Evolutionary conservation across 192 early-diverging fungal genomes (phyloP).

Genomic region (Backusella psychrophila): DNA sequence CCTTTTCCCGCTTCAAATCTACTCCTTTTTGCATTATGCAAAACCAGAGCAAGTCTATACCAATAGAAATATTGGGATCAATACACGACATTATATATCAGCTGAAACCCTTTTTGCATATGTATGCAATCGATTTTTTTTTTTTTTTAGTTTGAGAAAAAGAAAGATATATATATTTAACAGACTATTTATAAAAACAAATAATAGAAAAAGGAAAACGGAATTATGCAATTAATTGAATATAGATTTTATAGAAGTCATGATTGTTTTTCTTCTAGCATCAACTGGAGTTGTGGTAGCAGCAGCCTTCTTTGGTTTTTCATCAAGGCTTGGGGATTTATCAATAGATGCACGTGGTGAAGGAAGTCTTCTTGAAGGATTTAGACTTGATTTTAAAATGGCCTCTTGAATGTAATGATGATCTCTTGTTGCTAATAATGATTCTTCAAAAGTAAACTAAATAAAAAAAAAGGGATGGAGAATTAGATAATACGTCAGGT

Average conservation of each 20-base stretch:
- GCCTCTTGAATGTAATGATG: conserved; percentile 27
- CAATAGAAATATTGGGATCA: not conserved
- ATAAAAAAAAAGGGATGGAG: not conserved
- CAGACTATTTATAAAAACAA: too few relatives aligned
- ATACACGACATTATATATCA: not conserved
- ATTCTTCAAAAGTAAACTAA: conserved; percentile 32
- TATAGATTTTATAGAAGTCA: not conserved
- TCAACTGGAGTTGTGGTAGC: not conserved
- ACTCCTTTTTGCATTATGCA: conserved; percentile 1
- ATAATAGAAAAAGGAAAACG: not conserved
- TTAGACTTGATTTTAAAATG: conserved; percentile 20
- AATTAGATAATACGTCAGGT: not conserved
- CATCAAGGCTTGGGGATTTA: not conserved
- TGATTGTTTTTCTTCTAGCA: not conserved
- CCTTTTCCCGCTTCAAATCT: not conserved
- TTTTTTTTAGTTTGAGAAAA: too few relatives aligned
- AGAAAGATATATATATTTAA: not conserved
- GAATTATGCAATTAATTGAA: not conserved
- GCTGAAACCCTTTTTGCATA: not conserved
- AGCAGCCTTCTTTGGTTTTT: not conserved
- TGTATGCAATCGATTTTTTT: not conserved
- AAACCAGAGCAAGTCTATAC: not conserved
- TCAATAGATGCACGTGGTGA: conserved; percentile 6
- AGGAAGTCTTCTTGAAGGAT: conserved; percentile 10
- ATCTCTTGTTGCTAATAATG: conserved; percentile 12